phyloP scores from a whole-genome alignment of 2,329 filamentous ascomycete species.

The Furcasterigmium sp. region DNA sequence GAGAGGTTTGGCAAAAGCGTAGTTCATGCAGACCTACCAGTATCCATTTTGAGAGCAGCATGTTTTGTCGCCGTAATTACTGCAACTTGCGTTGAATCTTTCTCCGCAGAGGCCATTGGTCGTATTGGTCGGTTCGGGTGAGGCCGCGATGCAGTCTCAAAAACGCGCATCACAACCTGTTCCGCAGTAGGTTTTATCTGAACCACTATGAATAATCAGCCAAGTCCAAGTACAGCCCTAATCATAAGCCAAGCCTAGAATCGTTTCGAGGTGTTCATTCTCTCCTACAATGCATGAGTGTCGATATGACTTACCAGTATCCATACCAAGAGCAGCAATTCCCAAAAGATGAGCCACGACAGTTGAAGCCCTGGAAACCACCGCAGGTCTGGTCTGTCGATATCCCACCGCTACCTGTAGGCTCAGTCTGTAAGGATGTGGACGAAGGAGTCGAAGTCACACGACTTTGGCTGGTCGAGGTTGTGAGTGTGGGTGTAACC shows the following conservation, averaged over 20 bases:
- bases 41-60: constrained; percentile 30
- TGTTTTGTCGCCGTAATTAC: constrained; percentile 22
- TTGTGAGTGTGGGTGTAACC: constrained; percentile 4
- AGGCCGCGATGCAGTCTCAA: constrained; percentile 23
- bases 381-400: constrained; percentile 32
- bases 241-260: no score
- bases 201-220: constrained; percentile 26
- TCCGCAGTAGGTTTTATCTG: constrained; percentile 25
- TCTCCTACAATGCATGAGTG: no score
- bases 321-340: constrained; percentile 35
- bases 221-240: no score
- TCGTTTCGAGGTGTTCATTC: no score
- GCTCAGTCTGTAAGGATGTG: constrained; percentile 6
- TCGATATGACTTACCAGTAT: constrained; percentile 26
- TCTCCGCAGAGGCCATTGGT: constrained; percentile 30
- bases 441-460: constrained; percentile 5
- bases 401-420: constrained; percentile 12
- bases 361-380: constrained; percentile 26
- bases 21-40: constrained; percentile 30
- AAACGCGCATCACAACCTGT: constrained; percentile 30
- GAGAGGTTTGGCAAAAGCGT: no score
- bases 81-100: constrained; percentile 23
- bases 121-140: constrained; percentile 18
- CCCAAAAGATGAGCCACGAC: constrained; percentile 26
- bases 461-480: constrained; percentile 9